Evolutionary conservation across 2,329 filamentous ascomycete species (phyloP), one percentile per base, ranked within the genome.

Genomic region (Iodosphaeria phyllophila): DNA sequence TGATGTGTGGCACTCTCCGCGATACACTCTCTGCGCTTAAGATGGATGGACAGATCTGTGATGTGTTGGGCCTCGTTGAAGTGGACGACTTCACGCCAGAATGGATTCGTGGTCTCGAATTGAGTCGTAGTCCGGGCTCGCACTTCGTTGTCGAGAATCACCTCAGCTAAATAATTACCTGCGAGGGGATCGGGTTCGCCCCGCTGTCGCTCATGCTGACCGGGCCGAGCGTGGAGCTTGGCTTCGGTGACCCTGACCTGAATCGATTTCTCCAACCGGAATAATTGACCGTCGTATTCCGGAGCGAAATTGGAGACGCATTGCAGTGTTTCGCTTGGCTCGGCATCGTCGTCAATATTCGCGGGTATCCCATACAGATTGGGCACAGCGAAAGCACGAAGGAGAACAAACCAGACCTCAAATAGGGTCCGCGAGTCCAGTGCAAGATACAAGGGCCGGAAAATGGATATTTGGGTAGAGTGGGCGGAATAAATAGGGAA

Each of bases 351-450:
- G 4, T 52, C 46, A 10, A 51, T 49, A 8, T 53, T 41, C 7
- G 55, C 38, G 20, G 66, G 57, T 10, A 69, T 43, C 2, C 73
- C 79, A 43, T 92, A 95, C 8, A 95, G 60, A 38, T 93, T 83
- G 0, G 89, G 86, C 22, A 92, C 74, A 1, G 86, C 82, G 46
- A 93, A 93, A 1, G 86, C 83, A 32, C 86, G 70, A 16, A 98
- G 50, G 7, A 98, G 56, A 5, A 92, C 84, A 40, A 92, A 86
- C 89, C 89, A 98, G 8, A 93, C 89, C 45, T 98, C 89, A 39
- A 91, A 92, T n/a, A 92, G 59, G 5, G 92, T 71, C 20, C 84
- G 68, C 14, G 70, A 84, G 37, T 95, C 86, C 22, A 93, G 52
- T 4, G 80, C 77, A 17, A 98, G 58, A 43, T 92, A 93, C 18